Base-by-base conservation (phyloP, 352 stramenopile species). In the Thalassiosira mediterranea region DNA sequence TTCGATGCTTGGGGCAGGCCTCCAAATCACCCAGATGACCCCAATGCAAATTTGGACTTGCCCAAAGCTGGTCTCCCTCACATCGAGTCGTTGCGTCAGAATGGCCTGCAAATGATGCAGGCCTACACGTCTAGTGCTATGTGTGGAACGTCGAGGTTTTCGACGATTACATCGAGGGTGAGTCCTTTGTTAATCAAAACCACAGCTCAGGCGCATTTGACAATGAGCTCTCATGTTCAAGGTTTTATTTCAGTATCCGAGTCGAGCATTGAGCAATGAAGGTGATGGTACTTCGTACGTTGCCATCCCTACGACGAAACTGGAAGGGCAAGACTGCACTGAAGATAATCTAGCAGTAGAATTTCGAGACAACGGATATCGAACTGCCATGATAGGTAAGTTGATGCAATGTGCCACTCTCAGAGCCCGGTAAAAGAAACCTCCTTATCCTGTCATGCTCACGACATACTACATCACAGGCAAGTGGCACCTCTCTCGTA, bases 131-230 rank as follows among this genome's bases (percentile, higher is more conserved):
- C 72, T 7, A n/a, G 29, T 38, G 40, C 72, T n/a, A 77, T 61
- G 57, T 81, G 72, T 67, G 72, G 72, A 2, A 81, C 64, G 5
- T 73, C 56, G 2, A 28, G 72, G 7, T 81, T 73, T 28, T 54
- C 37, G n/a, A 81, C 72, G 28, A 65, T 81, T 17, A 81, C 72
- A 10, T 46, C 53, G 21, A n/a, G n/a, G n/a, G n/a, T n/a, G n/a
- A n/a, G n/a, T n/a, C n/a, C n/a, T n/a, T n/a, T n/a, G n/a, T n/a
- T n/a, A n/a, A n/a, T n/a, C n/a, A n/a, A n/a, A n/a, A n/a, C n/a
- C n/a, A n/a, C n/a, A n/a, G n/a, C n/a, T n/a, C n/a, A n/a, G n/a
- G n/a, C n/a, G n/a, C n/a, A n/a, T n/a, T n/a, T n/a, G n/a, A n/a
- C n/a, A n/a, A n/a, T n/a, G n/a, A n/a, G n/a, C n/a, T n/a, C n/a